Evolutionary conservation across 2,329 filamentous ascomycete genomes (phyloP).

Genomic region (Diaporthe sp.): DNA sequence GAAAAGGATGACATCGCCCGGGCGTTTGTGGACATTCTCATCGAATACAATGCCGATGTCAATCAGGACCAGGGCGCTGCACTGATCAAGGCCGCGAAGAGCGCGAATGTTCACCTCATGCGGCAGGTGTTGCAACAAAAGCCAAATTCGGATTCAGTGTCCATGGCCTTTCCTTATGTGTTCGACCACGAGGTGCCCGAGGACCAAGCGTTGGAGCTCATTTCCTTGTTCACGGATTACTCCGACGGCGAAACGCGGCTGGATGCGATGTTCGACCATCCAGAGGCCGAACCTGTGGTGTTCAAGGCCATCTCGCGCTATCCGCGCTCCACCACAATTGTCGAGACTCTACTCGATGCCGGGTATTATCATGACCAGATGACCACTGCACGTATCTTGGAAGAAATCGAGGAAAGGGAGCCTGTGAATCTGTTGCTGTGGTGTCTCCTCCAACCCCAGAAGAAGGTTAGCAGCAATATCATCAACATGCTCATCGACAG

Average conservation of each 20-base stretch:
- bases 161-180: constrained; percentile 67
- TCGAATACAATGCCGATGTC: constrained; percentile 59
- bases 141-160: constrained; percentile 64
- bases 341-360: constrained; percentile 66
- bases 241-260: constrained; percentile 61
- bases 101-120: constrained; percentile 64
- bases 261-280: constrained; percentile 63
- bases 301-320: constrained; percentile 67
- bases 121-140: constrained; percentile 62
- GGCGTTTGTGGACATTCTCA: constrained; percentile 60
- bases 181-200: constrained; percentile 66
- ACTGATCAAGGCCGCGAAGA: constrained; percentile 66
- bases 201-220: constrained; percentile 63
- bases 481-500: constrained; percentile 69
- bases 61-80: constrained; percentile 66
- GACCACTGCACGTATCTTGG: constrained; percentile 57
- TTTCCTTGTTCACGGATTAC: constrained; percentile 66
- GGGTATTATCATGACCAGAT: constrained; percentile 73
- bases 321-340: constrained; percentile 66
- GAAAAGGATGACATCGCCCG: constrained; percentile 57
- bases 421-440: constrained; percentile 70
- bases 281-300: constrained; percentile 61
- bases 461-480: constrained; percentile 70
- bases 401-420: constrained; percentile 65
- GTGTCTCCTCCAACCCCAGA: constrained; percentile 74